Evolutionary conservation across 768 basidiomycete species (phyloP), one percentile per base, ranked within the genome.

Genomic region (Pseudohyphozyma bogoriensis): DNA sequence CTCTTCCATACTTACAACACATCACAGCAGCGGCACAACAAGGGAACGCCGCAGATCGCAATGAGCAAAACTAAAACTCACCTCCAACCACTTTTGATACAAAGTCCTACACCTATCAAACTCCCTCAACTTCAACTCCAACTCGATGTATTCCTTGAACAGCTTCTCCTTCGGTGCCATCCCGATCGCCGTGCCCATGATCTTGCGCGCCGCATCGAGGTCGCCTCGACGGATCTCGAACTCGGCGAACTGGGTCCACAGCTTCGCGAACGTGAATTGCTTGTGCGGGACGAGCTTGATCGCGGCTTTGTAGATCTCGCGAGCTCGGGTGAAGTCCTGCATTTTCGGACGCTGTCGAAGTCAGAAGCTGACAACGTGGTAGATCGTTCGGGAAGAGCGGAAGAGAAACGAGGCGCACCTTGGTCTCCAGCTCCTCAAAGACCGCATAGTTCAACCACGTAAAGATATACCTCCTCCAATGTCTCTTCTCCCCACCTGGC

Each of bases 91-190:
- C 73, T 92, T 95, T 72, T 96, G 83, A 71, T 97, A 97, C 7
- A 97, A 76, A 49, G 78, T 84, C 32, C 95, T 84, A 47, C 89
- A 95, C 29, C 87, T 83, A 71, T 97, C 92, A 68, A 97, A 97
- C 75, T 99, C 95, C 55, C 91, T 84, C 33, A 97, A 81, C 84
- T 91, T 87, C 67, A 91, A 83, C 74, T 93, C 90, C 16, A 95
- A 78, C 66, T 93, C 87, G 62, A 96, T 90, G 72, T 99, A 99
- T 3, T 87, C 87, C 69, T 92, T 91, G 81, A 97, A 95, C 36
- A 99, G 75, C 64, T 85, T 83, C 71, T 93, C 90, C 71, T 97
- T 99, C 0, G 95, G 89, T 69, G 87, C 92, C 85, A 95, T 86
- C 7, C 95, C 95, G 62, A 99, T 88, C 4, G 85, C 86, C 0